Conservation (phyloP, 2,329 filamentous ascomycete species). For the Fusarium denticulatum region DNA sequence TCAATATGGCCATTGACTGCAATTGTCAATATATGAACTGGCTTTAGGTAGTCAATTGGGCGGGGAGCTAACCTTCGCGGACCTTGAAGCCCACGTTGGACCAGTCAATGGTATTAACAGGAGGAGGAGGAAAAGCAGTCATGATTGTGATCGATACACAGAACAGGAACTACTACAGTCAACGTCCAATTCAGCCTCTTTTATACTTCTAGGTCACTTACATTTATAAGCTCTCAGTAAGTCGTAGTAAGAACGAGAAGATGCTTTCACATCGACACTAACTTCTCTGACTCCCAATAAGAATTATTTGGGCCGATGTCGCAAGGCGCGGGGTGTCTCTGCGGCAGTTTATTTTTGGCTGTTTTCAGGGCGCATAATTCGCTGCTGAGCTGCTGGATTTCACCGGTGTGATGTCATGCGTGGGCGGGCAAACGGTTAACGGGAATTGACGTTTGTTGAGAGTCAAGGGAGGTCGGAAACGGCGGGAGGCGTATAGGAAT, state of each 20-base stretch:
- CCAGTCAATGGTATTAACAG: conserved; percentile 90
- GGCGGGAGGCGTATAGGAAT: not conserved
- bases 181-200: not conserved
- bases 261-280: not conserved
- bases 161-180: not conserved
- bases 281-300: conserved; percentile 10
- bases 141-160: conserved; percentile 45
- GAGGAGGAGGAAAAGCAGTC: conserved; percentile 77
- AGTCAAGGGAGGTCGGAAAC: not conserved
- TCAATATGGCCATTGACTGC: conserved; percentile 94
- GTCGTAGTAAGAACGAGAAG: not conserved
- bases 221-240: conserved; percentile 16
- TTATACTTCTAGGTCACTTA: not conserved
- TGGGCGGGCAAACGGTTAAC: not conserved
- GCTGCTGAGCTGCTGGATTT: not conserved
- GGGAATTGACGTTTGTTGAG: not conserved
- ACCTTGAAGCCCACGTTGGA: conserved; percentile 91
- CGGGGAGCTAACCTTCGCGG: conserved; percentile 72
- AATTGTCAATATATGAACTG: not conserved
- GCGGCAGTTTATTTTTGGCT: conserved; percentile 3
- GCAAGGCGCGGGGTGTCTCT: conserved; percentile 34
- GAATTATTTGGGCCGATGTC: conserved; percentile 34
- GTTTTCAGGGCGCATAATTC: conserved; percentile 32
- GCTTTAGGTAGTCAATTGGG: not conserved
- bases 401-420: conserved; percentile 33